Percentiles rank a stretch among this genome's conserved stretches.
Evolutionary conservation across 2,329 filamentous ascomycete genomes (phyloP).

Genomic region (Fusarium sp.): DNA sequence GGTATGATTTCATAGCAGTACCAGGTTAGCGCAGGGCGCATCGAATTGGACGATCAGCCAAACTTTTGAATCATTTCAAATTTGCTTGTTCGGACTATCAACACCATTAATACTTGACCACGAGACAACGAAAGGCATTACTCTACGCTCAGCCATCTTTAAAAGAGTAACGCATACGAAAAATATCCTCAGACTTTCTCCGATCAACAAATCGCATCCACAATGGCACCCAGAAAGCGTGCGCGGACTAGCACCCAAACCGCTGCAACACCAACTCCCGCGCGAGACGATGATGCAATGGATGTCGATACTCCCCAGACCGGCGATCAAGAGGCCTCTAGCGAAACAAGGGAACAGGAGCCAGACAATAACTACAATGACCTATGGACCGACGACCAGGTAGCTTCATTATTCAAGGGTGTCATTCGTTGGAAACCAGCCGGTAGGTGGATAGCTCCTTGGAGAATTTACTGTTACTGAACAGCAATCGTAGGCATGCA

Average conservation of each 20-base stretch:
- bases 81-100: conserved; percentile 2
- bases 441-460: conserved; percentile 60
- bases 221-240: conserved; percentile 78
- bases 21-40: neutral
- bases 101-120: neutral
- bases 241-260: conserved; percentile 65
- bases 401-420: conserved; percentile 90
- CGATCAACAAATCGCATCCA: neutral
- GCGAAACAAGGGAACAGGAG: conserved; percentile 40
- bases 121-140: neutral
- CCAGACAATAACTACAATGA: conserved; percentile 61
- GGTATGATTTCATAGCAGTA: conserved; percentile 31
- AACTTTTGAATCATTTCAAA: conserved; percentile 18
- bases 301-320: conserved; percentile 67
- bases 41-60: conserved; percentile 6
- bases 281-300: conserved; percentile 69
- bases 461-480: conserved; percentile 11
- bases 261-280: conserved; percentile 66
- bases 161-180: neutral
- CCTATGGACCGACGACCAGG: conserved; percentile 95
- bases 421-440: conserved; percentile 98
- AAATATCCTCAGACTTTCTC: neutral
- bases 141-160: neutral
- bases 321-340: conserved; percentile 58
- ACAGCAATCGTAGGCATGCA: conserved; percentile 75